Percentiles rank a stretch among this genome's conserved stretches.
Conservation (phyloP, 345 rosid genomes). For the Eucalyptus marginata region DNA sequence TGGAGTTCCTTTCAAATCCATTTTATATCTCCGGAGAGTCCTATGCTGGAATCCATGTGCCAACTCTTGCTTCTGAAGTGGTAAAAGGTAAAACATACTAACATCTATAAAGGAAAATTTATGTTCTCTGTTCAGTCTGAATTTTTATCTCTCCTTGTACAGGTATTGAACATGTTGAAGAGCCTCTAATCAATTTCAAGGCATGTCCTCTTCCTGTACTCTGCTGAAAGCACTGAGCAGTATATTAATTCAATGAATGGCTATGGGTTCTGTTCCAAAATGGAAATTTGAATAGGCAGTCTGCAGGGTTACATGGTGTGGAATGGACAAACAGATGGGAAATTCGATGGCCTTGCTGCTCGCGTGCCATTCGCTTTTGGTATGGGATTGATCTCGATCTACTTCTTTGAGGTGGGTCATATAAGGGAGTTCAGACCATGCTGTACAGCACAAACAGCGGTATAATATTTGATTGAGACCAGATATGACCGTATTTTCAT, state of each 20-base stretch:
- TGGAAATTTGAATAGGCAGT: not conserved
- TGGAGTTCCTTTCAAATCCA: conserved; percentile 23
- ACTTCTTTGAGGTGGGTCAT: not conserved
- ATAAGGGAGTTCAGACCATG: not conserved
- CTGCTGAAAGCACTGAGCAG: not conserved
- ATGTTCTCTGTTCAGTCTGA: not conserved
- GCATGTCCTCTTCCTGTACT: not conserved
- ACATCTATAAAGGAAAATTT: not conserved
- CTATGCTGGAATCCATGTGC: conserved; percentile 23
- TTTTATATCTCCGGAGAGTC: conserved; percentile 34
- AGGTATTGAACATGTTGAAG: conserved; percentile 12
- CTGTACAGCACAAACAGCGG: not conserved
- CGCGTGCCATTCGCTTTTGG: conserved; percentile 11
- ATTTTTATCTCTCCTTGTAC: not conserved
- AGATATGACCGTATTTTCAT: not conserved
- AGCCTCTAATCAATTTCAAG: conserved; percentile 24
- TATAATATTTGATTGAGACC: not conserved
- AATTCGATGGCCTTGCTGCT: conserved; percentile 10
- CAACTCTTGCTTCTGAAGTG: conserved; percentile 20
- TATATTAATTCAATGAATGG: not conserved
- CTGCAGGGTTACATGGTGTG: conserved; percentile 31
- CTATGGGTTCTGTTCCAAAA: not conserved
- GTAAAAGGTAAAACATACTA: not conserved
- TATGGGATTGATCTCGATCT: conserved; percentile 25
- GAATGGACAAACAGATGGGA: conserved; percentile 8